Conservation (phyloP, 148 eudicot genomes). For the Nepenthes gracilis region DNA sequence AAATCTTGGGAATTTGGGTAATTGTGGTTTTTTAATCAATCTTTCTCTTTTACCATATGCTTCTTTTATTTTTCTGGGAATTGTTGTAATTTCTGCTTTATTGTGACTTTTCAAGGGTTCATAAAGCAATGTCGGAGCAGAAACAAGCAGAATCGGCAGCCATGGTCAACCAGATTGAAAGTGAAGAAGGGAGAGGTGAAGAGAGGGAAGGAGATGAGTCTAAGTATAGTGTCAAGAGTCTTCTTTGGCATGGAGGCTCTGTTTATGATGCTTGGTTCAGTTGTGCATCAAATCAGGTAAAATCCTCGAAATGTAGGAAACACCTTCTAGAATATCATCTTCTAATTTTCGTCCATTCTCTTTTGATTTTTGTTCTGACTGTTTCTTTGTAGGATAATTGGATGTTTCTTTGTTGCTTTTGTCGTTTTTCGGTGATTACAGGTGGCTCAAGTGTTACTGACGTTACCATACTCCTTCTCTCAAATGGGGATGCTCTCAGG, state of each 20-base stretch:
- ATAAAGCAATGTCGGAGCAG: background rate
- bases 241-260: constrained; percentile 46
- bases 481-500: constrained; percentile 53
- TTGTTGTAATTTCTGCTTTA: no score
- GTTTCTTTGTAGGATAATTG: no score
- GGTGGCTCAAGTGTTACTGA: constrained; percentile 50
- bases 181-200: constrained; percentile 6
- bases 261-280: constrained; percentile 47
- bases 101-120: no score
- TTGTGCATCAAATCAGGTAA: constrained; percentile 41
- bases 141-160: constrained; percentile 1
- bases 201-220: constrained; percentile 10
- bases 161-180: background rate
- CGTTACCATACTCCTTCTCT: constrained; percentile 43
- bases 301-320: background rate
- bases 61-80: no score
- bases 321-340: background rate
- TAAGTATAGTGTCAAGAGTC: constrained; percentile 13
- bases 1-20: no score
- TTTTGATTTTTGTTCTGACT: background rate
- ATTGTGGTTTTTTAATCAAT: no score
- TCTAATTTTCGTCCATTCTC: no score
- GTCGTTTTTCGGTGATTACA: constrained; percentile 5
- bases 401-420: constrained; percentile 1
- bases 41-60: no score